Base-by-base conservation (phyloP, 2,329 filamentous ascomycete genomes). In the Ceratocystis harringtonii region DNA sequence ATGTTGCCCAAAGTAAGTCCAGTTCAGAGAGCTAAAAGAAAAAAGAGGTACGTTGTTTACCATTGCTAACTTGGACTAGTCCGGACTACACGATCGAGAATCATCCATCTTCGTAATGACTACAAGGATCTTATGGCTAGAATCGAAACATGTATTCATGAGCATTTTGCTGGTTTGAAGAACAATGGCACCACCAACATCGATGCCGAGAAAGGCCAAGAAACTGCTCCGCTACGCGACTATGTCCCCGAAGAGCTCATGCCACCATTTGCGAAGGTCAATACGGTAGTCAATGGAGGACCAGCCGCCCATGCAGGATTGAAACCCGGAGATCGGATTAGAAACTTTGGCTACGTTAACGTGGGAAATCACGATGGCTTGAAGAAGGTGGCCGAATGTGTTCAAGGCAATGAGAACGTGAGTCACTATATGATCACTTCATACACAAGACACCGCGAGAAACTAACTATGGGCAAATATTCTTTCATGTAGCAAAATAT, bases 71-170 rank as follows among this genome's bases (percentile, higher is more conserved):
- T 69, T 74, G 62, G 72, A 60, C 50, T 3, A 19, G 90, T 99
- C 73, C 89, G 94, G 68, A 96, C 90, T n/a, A 96, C 92, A 45
- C 83, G 94, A 75, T 84, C 92, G 32, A 86, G 89, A 68, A 96
- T 99, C 70, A 94, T 97, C 70, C 81, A 86, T 70, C 80, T 97
- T 48, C 86, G 89, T 69, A 97, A 96, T 73, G 94, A 99, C 75
- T 92, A 96, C 78, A 96, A 95, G 73, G 84, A 86, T 48, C 77
- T 96, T 55, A 96, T 97, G 91, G 77, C 77, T 66, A 79, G 81
- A 67, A 87, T 97, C 70, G 94, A 97, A 75, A 86, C 86, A 71
- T 85, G 86, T 60, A 81, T 99, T n/a, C 90, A 97, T 73, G 86
- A 88, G 69, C 88, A 94, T 73, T 96, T 97, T 74, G 91, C 90